phyloP scores from a whole-genome alignment of 2,329 filamentous ascomycete genomes.

The Raffaelea albimanens region DNA sequence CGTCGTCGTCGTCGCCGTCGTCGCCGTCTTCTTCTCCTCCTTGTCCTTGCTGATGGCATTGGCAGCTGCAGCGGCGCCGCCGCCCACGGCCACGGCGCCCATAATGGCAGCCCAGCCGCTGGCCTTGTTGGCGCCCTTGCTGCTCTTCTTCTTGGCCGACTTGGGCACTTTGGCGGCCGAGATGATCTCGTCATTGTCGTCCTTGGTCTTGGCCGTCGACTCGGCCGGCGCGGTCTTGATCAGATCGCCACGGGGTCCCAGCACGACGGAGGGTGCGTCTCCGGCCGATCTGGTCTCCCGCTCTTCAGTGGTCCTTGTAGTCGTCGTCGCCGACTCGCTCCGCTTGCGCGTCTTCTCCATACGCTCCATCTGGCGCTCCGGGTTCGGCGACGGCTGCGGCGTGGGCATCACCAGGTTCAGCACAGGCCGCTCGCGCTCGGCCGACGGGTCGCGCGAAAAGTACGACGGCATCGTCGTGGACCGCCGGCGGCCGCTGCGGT shows the following conservation, averaged over 20 bases:
- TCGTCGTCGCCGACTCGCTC: conserved; percentile 1
- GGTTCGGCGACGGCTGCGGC: conserved; percentile 40
- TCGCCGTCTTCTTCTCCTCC: conserved; percentile 3
- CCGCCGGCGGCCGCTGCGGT: conserved; percentile 2
- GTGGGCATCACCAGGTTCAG: conserved; percentile 54
- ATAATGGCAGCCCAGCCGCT: conserved; percentile 44
- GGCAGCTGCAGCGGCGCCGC: conserved; percentile 22
- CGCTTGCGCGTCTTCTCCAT: not conserved
- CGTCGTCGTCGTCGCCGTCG: conserved; percentile 11
- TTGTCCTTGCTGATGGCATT: conserved; percentile 2
- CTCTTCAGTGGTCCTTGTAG: not conserved
- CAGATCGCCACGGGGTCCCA: conserved; percentile 28
- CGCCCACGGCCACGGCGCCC: conserved; percentile 31
- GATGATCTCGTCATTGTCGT: not conserved
- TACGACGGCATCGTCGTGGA: conserved; percentile 24
- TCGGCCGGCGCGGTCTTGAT: conserved; percentile 22
- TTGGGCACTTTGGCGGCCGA: not conserved
- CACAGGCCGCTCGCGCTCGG: conserved; percentile 45
- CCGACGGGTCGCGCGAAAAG: conserved; percentile 40
- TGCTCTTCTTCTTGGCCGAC: not conserved
- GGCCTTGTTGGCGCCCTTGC: conserved; percentile 19
- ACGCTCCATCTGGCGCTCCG: conserved; percentile 26
- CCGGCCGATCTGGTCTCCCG: conserved; percentile 8
- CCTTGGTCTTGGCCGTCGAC: not conserved
- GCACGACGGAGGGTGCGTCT: conserved; percentile 3